Percentiles rank a stretch among this genome's conserved stretches.
phyloP scores from a whole-genome alignment of 2,329 filamentous ascomycete genomes.

The Alternaria brassicicola region DNA sequence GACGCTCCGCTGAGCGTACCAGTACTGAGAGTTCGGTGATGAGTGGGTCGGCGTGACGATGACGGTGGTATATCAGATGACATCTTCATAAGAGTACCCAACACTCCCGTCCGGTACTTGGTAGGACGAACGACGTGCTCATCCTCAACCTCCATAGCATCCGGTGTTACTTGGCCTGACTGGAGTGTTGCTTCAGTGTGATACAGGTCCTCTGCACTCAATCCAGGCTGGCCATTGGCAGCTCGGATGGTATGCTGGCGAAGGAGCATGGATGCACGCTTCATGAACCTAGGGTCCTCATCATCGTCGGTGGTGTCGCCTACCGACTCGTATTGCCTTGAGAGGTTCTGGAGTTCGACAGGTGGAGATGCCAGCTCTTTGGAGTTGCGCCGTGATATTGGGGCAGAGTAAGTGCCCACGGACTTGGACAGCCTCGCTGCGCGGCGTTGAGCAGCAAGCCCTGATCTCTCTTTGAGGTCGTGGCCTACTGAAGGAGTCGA shows the following conservation, averaged over 20 bases:
- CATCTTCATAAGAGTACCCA: constrained; percentile 71
- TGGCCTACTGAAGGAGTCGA: constrained; percentile 15
- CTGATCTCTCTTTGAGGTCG: constrained; percentile 41
- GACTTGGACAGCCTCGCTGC: constrained; percentile 44
- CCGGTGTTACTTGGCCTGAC: constrained; percentile 58
- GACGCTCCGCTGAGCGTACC: constrained; percentile 42
- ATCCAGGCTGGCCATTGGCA: constrained; percentile 11
- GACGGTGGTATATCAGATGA: constrained; percentile 22
- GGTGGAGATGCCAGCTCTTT: constrained; percentile 36
- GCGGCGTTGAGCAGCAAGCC: constrained; percentile 43
- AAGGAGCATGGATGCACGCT: constrained; percentile 50
- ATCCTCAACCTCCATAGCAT: constrained; percentile 59
- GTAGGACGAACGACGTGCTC: constrained; percentile 70
- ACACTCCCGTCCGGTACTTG: constrained; percentile 74
- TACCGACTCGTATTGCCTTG: constrained; percentile 24
- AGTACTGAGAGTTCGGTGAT: constrained; percentile 35
- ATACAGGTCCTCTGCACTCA: constrained; percentile 40
- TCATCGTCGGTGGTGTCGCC: constrained; percentile 31
- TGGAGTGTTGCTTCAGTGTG: constrained; percentile 36
- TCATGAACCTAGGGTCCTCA: constrained; percentile 42
- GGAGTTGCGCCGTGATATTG: constrained; percentile 45
- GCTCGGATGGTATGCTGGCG: constrained; percentile 41
- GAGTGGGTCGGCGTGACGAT: constrained; percentile 8
- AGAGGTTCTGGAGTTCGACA: constrained; percentile 24
- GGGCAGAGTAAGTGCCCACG: constrained; percentile 46